Conservation (phyloP, 192 early-diverging fungal genomes). For the Coemansia sp. region DNA sequence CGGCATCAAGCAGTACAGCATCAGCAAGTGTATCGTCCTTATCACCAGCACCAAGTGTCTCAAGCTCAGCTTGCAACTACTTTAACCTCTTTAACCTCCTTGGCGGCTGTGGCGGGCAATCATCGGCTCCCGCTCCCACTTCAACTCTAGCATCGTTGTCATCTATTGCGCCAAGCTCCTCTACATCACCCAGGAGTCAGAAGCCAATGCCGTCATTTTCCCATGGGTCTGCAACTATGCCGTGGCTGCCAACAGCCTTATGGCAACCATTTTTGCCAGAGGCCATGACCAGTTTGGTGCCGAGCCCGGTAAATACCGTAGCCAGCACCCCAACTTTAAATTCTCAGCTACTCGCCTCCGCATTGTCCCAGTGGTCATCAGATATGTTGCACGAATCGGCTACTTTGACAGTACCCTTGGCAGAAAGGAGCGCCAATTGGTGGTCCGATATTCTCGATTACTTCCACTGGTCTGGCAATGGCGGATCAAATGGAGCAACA, state of each 20-base stretch:
- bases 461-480: background rate
- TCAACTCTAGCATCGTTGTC: background rate
- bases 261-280: background rate
- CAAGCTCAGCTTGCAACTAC: background rate
- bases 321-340: background rate
- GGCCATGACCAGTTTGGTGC: background rate
- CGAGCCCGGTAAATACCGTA: background rate
- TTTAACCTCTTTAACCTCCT: background rate
- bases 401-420: background rate
- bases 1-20: background rate
- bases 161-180: background rate
- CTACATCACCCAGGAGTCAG: background rate
- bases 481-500: background rate
- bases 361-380: background rate
- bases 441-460: conserved; percentile 1
- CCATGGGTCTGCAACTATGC: background rate
- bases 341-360: background rate
- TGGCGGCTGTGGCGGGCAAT: background rate
- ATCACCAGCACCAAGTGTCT: background rate
- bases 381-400: background rate
- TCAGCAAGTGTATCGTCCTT: background rate
- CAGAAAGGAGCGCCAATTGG: background rate
- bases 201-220: background rate
- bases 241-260: background rate
- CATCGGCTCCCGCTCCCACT: background rate